These are phyloP conservation scores for Chytridiales sp. DNA, from an alignment of 371 early-diverging fungal genomes.

Conservation along the genomic window DNA sequence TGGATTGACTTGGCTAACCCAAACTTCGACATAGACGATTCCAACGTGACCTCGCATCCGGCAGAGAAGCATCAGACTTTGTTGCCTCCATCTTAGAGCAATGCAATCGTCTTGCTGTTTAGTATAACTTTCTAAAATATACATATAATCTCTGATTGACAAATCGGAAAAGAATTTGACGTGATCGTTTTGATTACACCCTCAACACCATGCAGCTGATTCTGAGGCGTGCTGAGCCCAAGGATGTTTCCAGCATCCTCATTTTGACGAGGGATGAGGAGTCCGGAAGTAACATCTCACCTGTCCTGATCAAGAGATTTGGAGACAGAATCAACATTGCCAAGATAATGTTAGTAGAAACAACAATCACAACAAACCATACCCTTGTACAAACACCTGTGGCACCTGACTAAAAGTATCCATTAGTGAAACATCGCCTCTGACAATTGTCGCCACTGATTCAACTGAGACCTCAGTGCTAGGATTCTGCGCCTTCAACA, in stretches of 20 bases:
- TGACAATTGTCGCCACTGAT: slow-evolving; percentile 39
- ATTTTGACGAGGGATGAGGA: slow-evolving; percentile 21
- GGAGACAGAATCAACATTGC: slow-evolving; percentile 36
- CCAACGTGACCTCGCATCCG: slow-evolving; percentile 19
- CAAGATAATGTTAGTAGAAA: slow-evolving; percentile 32
- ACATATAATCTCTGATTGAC: too few species aligned
- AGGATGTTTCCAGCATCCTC: slow-evolving; percentile 29
- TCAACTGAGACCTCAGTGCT: slow-evolving; percentile 20
- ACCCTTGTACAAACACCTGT: neutral
- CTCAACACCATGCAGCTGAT: slow-evolving; percentile 16
- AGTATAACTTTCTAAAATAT: too few species aligned
- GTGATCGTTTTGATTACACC: too few species aligned
- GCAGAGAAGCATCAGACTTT: slow-evolving; percentile 12
- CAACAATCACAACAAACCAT: neutral
- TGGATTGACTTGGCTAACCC: too few species aligned
- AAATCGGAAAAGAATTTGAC: too few species aligned
- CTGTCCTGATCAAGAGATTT: slow-evolving; percentile 32
- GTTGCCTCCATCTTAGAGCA: slow-evolving; percentile 14
- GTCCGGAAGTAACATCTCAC: slow-evolving; percentile 20
- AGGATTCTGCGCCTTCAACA: slow-evolving; percentile 42
- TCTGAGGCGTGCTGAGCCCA: slow-evolving; percentile 37
- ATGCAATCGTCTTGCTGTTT: slow-evolving; percentile 8
- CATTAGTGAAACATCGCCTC: slow-evolving; percentile 37
- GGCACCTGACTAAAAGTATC: neutral
- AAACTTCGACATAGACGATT: slow-evolving; percentile 6